Percentiles rank a stretch among this genome's conserved stretches.
Evolutionary conservation across 139 green algal species (phyloP).

Genomic region (Astrephomene gubernaculifera): DNA sequence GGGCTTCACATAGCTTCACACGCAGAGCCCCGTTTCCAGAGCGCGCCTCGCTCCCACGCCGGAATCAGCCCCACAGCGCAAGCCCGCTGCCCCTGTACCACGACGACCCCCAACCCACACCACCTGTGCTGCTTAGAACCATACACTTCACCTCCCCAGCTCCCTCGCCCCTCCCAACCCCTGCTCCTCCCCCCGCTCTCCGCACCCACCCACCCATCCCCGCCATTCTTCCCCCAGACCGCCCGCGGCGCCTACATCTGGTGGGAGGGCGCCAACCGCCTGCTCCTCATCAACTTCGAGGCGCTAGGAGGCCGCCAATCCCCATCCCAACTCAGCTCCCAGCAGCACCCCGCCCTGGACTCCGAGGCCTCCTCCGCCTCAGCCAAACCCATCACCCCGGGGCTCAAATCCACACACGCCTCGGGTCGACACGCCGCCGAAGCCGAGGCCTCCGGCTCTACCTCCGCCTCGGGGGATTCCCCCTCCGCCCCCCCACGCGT

Average conservation of each 20-base stretch:
- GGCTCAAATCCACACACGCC: neutral
- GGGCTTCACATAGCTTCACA: too few species aligned
- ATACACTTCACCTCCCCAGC: too few species aligned
- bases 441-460: neutral
- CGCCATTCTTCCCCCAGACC: conserved; percentile 26
- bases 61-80: too few species aligned
- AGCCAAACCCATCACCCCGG: neutral
- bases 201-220: neutral
- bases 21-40: too few species aligned
- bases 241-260: conserved; percentile 58
- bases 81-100: too few species aligned
- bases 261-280: conserved; percentile 56
- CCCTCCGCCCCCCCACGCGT: conserved; percentile 4
- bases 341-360: neutral
- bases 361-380: neutral
- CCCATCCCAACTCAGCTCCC: neutral
- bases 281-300: conserved; percentile 48
- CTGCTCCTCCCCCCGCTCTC: too few species aligned
- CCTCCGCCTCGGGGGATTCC: neutral
- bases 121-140: too few species aligned
- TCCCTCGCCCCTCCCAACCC: too few species aligned
- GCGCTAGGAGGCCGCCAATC: neutral
- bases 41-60: too few species aligned
- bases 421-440: too few species aligned
- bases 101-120: too few species aligned